A percentile compares a stretch with the other conserved stretches of the same genome.
phyloP scores from a whole-genome alignment of 2,329 filamentous ascomycete genomes.

The Aureobasidium uvarum region DNA sequence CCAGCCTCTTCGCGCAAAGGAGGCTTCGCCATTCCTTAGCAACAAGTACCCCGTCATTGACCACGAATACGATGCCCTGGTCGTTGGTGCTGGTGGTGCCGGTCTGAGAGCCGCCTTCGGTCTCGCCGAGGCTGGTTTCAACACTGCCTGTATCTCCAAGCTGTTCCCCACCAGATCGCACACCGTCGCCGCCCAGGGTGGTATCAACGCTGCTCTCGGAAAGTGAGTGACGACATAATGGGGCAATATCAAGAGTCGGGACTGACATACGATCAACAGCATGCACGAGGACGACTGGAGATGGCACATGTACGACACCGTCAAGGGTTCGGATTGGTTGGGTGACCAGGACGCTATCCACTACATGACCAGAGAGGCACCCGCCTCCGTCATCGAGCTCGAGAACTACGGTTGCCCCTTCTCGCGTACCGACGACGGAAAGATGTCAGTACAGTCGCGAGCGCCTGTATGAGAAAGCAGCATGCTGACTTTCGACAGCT shows the following conservation, averaged over 20 bases:
- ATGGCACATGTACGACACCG: slow-evolving; percentile 99
- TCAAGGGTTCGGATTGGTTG: slow-evolving; percentile 97
- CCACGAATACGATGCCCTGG: slow-evolving; percentile 97
- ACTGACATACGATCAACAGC: slow-evolving; percentile 35
- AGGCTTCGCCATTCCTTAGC: slow-evolving; percentile 82
- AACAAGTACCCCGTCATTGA: slow-evolving; percentile 97
- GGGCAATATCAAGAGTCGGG: slow-evolving; percentile 20
- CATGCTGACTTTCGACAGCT: slow-evolving; percentile 51
- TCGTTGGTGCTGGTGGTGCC: slow-evolving; percentile 80
- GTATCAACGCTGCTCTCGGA: slow-evolving; percentile 83
- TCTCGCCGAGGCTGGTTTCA: slow-evolving; percentile 83
- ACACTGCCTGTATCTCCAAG: slow-evolving; percentile 83
- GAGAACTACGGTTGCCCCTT: slow-evolving; percentile 98
- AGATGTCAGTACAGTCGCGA: slow-evolving; percentile 53
- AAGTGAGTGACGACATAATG: slow-evolving; percentile 51
- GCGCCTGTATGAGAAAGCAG: too few species aligned
- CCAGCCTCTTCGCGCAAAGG: slow-evolving; percentile 84
- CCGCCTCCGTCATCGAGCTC: slow-evolving; percentile 86
- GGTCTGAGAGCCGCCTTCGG: slow-evolving; percentile 81
- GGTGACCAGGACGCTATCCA: slow-evolving; percentile 97
- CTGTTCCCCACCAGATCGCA: slow-evolving; percentile 83
- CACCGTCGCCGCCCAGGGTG: slow-evolving; percentile 73
- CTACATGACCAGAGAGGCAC: slow-evolving; percentile 97
- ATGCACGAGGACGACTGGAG: slow-evolving; percentile 99
- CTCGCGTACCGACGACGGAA: slow-evolving; percentile 92